Base-by-base conservation (phyloP, 345 rosid genomes). In the Sonneratia caseolaris region DNA sequence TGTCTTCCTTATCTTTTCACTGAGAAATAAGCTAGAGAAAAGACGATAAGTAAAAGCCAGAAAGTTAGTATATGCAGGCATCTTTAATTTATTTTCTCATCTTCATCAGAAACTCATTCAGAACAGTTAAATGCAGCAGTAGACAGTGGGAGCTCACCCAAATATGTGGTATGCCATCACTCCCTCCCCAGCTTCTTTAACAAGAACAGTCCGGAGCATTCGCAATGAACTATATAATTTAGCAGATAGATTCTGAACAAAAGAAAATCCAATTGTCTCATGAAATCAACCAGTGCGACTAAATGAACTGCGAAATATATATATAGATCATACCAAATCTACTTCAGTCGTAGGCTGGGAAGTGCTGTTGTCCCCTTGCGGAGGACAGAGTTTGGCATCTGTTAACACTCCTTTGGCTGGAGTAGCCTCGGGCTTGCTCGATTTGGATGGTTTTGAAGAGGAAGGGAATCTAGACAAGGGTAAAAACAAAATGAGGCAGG, bases 121-220 rank as follows among this genome's bases (percentile, higher is more conserved):
- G 35, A 10, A n/a, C 64, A 57, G 48, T 37, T 8, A 67, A 16
- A 68, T 22, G 10, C 35, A 49, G 37, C 47, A 47, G 70, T 13
- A n/a, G 13, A 24, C 3, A 2, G 55, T 43, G 27, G 45, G 56
- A 81, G 77, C 86, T 86, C 70, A 92, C 99, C 85, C 85, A 71
- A 95, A 92, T 84, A 95, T 92, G 80, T 95, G 99, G 83, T 95
- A 92, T 47, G 96, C 96, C 89, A 84, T 84, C 73, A 88, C 89
- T n/a, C 88, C 86, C 4, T 89, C 96, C 69, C 88, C 89, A 72
- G 89, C 88, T 86, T 95, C 99, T 81, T 84, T 92, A 56, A 89
- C 85, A 75, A 95, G 89, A 78, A 51, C 53, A 67, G 91, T 84
- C 73, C 97, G 93, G 51, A 95, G 97, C 82, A 81, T 72, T 72